Conservation (phyloP, 371 early-diverging fungal species). For the Apophysomyces variabilis region DNA sequence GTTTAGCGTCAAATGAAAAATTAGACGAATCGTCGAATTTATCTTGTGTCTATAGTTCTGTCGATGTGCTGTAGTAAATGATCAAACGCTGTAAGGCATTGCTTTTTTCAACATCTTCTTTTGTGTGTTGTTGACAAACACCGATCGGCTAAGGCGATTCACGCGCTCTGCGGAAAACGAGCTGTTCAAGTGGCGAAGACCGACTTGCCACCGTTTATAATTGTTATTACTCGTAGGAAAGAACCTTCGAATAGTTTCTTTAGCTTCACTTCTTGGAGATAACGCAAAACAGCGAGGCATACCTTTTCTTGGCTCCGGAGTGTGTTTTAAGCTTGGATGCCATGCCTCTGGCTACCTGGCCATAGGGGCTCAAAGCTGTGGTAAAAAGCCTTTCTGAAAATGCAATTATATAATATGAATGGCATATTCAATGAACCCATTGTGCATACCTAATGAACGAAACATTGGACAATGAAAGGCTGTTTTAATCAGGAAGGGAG, state of each 20-base stretch:
- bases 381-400: background rate
- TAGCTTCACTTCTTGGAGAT: background rate
- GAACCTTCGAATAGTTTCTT: slow-evolving; percentile 27
- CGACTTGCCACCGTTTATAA: slow-evolving; percentile 56
- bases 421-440: background rate
- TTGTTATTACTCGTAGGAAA: slow-evolving; percentile 49
- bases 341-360: slow-evolving; percentile 46
- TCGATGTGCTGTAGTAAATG: background rate
- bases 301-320: slow-evolving; percentile 58
- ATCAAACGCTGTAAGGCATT: slow-evolving; percentile 46
- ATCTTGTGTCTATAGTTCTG: background rate
- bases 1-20: background rate
- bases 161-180: slow-evolving; percentile 48
- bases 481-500: background rate
- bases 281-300: background rate
- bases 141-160: slow-evolving; percentile 45
- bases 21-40: background rate
- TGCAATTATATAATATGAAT: too few species aligned
- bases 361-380: slow-evolving; percentile 26
- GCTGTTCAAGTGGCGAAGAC: slow-evolving; percentile 55
- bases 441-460: slow-evolving; percentile 13
- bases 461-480: slow-evolving; percentile 5
- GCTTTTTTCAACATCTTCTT: slow-evolving; percentile 52
- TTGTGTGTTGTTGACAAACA: slow-evolving; percentile 41
- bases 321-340: slow-evolving; percentile 53